phyloP scores from a whole-genome alignment of 139 green algal genomes.

The Marvania coccoides region DNA sequence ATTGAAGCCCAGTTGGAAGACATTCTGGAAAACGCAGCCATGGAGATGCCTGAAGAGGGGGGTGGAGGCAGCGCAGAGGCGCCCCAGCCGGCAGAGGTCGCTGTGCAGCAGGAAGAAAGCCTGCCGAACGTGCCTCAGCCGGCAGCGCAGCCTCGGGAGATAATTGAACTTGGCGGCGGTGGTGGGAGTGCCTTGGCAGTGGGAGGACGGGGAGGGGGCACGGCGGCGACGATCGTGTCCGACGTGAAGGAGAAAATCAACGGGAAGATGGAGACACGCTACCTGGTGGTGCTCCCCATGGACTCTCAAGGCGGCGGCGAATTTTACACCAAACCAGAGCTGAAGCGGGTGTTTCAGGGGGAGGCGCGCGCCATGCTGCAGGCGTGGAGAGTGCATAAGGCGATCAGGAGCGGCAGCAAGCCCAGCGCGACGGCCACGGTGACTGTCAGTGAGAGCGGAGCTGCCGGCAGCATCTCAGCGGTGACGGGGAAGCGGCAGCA shows the following conservation, averaged over 20 bases:
- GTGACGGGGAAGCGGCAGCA: not conserved
- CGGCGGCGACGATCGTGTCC: not conserved
- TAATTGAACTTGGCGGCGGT: not conserved
- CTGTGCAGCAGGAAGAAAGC: no score
- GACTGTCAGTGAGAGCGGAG: not conserved
- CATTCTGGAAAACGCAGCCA: no score
- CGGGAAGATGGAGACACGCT: not conserved
- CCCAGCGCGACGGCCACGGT: not conserved
- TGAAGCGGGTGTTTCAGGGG: not conserved
- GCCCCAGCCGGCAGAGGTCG: no score
- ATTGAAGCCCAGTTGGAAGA: constrained; percentile 1
- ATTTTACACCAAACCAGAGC: no score
- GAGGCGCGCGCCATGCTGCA: not conserved
- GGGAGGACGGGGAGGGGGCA: not conserved
- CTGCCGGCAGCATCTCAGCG: not conserved
- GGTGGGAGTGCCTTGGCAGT: not conserved
- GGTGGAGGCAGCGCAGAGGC: no score
- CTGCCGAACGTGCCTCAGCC: no score
- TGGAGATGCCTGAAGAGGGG: no score
- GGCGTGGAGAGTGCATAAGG: not conserved
- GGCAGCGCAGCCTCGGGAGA: no score
- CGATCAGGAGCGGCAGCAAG: not conserved
- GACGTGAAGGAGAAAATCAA: not conserved
- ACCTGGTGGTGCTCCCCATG: not conserved
- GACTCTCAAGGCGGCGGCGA: not conserved